Base-by-base conservation (phyloP, 2,329 filamentous ascomycete genomes). In the Aspergillus uvarum region DNA sequence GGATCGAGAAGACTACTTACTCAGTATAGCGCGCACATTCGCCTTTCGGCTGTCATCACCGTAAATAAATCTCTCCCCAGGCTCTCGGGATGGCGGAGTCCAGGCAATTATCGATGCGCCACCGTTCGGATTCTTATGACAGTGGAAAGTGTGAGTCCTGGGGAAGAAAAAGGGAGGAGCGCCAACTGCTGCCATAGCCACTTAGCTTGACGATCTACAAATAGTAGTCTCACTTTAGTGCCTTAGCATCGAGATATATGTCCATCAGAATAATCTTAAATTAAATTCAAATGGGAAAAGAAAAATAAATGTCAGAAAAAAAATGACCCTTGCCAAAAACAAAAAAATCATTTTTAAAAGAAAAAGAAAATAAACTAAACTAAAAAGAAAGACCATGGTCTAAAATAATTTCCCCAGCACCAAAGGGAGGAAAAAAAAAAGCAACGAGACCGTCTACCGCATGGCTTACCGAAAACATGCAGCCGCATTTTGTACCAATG, bases 381-480 rank as follows among this genome's bases (percentile, higher is more conserved):
- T 12, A 56, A 49, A 44, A 29, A 56, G 19, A 35, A 29, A 42
- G 42, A 38, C 38, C 19, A 35, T 21, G 49, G 54, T 32, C 29
- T 22, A 16, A 54, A 58, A 16, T 12, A 56, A 54, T 35, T n/a
- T n/a, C 16, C 38, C 38, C 14, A 22, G 3, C 21, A 22, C 21
- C 21, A 22, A 22, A 22, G 21, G 3, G 21, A 22, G 21, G 3
- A 22, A 22, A 22, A 22, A 22, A 22, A 22, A 22, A 22, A 22
- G 21, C 21, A 55, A 42, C 29, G 57, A 47, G 52, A 44, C 58
- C 59, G 57, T 59, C 62, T 66, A 60, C 58, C 65, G 61, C 65
- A 67, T 59, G 64, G 56, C 59, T 57, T 58, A 59, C 56, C 51
- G 56, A 54, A 65, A 58, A 60, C 57, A 55, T 66, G 59, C 64